phyloP scores from a whole-genome alignment of 805 yeast genomes.

The Nakazawaea siamensis region DNA sequence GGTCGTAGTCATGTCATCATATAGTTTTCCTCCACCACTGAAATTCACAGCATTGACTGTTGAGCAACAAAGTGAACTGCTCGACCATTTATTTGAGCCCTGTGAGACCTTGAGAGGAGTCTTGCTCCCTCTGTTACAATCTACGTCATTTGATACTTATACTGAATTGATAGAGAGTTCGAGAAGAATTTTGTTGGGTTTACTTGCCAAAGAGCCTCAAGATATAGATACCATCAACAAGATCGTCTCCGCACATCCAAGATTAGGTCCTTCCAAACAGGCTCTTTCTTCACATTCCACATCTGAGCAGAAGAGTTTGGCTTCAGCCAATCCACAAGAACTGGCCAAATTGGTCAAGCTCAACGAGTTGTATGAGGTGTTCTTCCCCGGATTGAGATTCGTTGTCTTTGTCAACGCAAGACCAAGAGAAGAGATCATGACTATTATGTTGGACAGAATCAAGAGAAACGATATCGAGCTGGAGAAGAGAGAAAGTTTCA shows the following conservation, averaged over 20 bases:
- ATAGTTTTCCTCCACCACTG: constrained; percentile 25
- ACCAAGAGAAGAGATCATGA: constrained; percentile 54
- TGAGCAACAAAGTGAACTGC: constrained; percentile 26
- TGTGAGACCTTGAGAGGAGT: constrained; percentile 38
- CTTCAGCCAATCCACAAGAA: constrained; percentile 39
- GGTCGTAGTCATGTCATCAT: no score
- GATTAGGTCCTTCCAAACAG: constrained; percentile 59
- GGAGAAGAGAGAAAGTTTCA: constrained; percentile 63
- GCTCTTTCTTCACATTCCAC: constrained; percentile 58
- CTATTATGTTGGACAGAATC: constrained; percentile 52
- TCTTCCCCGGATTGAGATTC: constrained; percentile 63
- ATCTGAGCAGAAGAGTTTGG: constrained; percentile 62
- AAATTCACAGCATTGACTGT: constrained; percentile 15
- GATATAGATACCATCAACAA: constrained; percentile 15
- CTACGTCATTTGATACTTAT: constrained; percentile 18
- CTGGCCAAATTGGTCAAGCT: constrained; percentile 39
- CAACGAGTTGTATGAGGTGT: constrained; percentile 39
- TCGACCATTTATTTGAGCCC: constrained; percentile 59
- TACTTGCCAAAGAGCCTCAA: background rate
- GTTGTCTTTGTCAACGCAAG: constrained; percentile 90
- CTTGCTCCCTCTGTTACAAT: constrained; percentile 23
- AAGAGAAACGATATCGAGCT: constrained; percentile 37
- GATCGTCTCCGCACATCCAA: constrained; percentile 87
- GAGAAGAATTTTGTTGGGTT: constrained; percentile 27
- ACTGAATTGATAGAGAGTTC: constrained; percentile 36